Conservation (phyloP, 208 protist genomes). For the Leishmania major region DNA sequence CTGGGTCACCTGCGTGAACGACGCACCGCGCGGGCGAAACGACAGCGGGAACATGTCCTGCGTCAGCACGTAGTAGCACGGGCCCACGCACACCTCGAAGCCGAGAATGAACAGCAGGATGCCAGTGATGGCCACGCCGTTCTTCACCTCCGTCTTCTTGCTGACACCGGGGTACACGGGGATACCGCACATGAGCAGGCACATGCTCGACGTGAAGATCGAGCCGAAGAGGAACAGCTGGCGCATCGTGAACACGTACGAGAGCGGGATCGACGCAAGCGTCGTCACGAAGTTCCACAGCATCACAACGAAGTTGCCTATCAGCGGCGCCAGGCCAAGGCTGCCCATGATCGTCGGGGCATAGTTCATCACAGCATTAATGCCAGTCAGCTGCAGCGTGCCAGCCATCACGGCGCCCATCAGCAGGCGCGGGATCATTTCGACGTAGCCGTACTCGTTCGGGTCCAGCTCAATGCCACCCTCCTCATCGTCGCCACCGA, state of each 20-base stretch:
- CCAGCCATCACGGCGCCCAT: slow-evolving; percentile 59
- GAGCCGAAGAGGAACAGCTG: slow-evolving; percentile 71
- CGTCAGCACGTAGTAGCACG: slow-evolving; percentile 83
- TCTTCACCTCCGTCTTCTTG: slow-evolving; percentile 36
- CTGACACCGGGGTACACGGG: slow-evolving; percentile 80
- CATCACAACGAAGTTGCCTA: slow-evolving; percentile 87
- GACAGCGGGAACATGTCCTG: slow-evolving; percentile 85
- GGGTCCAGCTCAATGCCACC: slow-evolving; percentile 13
- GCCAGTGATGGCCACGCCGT: slow-evolving; percentile 75
- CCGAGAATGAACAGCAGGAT: slow-evolving; percentile 80
- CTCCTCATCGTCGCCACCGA: slow-evolving; percentile 21
- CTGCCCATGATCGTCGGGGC: slow-evolving; percentile 76
- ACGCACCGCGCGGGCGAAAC: slow-evolving; percentile 76
- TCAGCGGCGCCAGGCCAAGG: slow-evolving; percentile 61
- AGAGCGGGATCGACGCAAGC: slow-evolving; percentile 72
- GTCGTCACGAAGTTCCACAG: slow-evolving; percentile 88
- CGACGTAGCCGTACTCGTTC: slow-evolving; percentile 53
- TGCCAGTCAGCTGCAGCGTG: slow-evolving; percentile 84
- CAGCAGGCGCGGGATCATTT: slow-evolving; percentile 53
- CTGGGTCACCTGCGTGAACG: slow-evolving; percentile 65
- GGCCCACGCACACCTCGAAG: slow-evolving; percentile 77
- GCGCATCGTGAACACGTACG: slow-evolving; percentile 68
- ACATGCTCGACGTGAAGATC: slow-evolving; percentile 61
- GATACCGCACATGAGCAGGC: slow-evolving; percentile 81
- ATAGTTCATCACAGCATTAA: slow-evolving; percentile 91